Base-by-base conservation (phyloP, 2,329 filamentous ascomycete species). In the Fusarium oxysporum region DNA sequence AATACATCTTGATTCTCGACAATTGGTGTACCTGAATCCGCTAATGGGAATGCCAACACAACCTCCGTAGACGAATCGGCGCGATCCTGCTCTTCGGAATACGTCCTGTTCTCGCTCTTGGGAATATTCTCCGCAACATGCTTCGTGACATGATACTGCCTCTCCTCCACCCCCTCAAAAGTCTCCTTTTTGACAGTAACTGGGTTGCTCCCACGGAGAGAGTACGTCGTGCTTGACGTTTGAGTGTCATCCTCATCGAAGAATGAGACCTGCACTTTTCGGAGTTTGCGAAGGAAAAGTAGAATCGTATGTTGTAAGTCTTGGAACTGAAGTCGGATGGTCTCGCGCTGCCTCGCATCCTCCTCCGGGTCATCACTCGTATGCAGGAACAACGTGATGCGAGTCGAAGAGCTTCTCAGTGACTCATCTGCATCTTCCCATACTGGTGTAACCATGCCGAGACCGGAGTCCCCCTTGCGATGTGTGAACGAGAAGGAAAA, bases 361-460 rank as follows among this genome's bases (percentile, higher is more conserved):
- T 73, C 64, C 1, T 56, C 68, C 0, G 60, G 8, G 25, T 77
- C 74, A 1, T 76, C 77, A 21, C 76, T 62, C 3, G 81, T 64
- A 57, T 82, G 80, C 1, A 85, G 77, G 25, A 70, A 76, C 1
- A 86, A 76, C 0, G 81, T 85, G 8, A 85, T 82, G 12, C 81
- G 78, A 2, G 83, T 85, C 2, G 76, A 38, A 8, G 58, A 66
- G 7, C 30, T 21, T 2, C 47, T 41, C 1, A 78, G 45, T 1
- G 41, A 25, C 5, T 78, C 75, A 5, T 47, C 66, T 2, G 65
- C 35, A 5, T 80, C 75, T 21, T 80, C 58, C 87, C 86, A 85
- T 5, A 80, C 64, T 3, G 83, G 84, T 0, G 82, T 83, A 2
- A 88, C 82, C 86, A 89, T 89, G 2, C 86, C 87, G 40, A 89